A percentile compares a stretch with the other conserved stretches of the same genome.
phyloP scores from a whole-genome alignment of 352 stramenopile species.

The Pythium sukuiense region DNA sequence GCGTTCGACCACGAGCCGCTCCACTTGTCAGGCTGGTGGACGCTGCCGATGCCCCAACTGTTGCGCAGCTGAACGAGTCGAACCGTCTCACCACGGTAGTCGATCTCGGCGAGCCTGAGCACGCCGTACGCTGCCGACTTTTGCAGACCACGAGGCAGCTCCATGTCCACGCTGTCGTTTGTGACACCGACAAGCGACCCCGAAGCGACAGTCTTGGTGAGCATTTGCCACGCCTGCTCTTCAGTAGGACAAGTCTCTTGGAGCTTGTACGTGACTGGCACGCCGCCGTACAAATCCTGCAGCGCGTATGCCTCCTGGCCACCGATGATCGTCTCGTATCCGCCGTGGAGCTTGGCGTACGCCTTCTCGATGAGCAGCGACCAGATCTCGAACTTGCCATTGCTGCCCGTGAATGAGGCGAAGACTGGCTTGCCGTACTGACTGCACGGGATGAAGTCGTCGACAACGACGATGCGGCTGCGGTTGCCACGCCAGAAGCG shows the following conservation, averaged over 20 bases:
- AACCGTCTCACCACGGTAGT: constrained; percentile 50
- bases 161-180: constrained; percentile 66
- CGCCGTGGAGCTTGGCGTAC: constrained; percentile 93
- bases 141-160: constrained; percentile 61
- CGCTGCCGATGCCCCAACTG: constrained; percentile 70
- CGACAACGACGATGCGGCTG: constrained; percentile 77
- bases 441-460: constrained; percentile 85
- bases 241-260: constrained; percentile 64
- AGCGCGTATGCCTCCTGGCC: constrained; percentile 79
- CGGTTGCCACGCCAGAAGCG: constrained; percentile 85
- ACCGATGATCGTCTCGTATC: constrained; percentile 88
- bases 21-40: constrained; percentile 68
- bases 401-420: constrained; percentile 77
- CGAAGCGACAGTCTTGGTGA: constrained; percentile 45
- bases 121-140: constrained; percentile 76
- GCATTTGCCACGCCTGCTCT: constrained; percentile 52
- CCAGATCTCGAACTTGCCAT: constrained; percentile 92
- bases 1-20: constrained; percentile 66
- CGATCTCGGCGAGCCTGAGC: constrained; percentile 72
- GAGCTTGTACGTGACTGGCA: constrained; percentile 64
- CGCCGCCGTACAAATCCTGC: constrained; percentile 77
- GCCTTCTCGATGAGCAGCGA: constrained; percentile 93
- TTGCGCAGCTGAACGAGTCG: constrained; percentile 80
- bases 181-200: constrained; percentile 72
- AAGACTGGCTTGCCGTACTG: constrained; percentile 85